Evolutionary conservation across 2,329 filamentous ascomycete species (phyloP), one percentile per base, ranked within the genome.

Genomic region (Cladosporium phlei): DNA sequence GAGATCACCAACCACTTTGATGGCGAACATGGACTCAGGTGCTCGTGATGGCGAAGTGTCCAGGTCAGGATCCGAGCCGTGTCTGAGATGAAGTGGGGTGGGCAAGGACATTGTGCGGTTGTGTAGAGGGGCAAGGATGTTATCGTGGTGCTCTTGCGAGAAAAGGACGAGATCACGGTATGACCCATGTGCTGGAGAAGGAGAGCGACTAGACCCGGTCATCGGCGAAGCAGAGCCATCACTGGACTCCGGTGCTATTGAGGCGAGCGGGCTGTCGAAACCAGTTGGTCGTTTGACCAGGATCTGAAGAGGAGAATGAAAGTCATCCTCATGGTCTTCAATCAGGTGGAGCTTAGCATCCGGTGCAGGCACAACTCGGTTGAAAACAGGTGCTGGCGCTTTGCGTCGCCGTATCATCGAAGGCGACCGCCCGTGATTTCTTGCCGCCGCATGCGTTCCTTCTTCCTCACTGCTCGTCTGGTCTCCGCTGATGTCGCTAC

Each of bases 401-500:
- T 24, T 45, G 5, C 40, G 30, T 8, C 32, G 30, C 24, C 21
- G 29, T 19, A 32, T 35, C 4, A 45, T 37, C 9, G 40, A 45
- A 22, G 40, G 40, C 3, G 40, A 35, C 17, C 40, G 17, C 32
- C 29, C n/a, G 8, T 34, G 32, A 10, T 25, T 33, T 11, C 40
- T 34, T n/a, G 32, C 30, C 12, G 30, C 30, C 19, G 40, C 14
- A 6, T 45, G 40, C 12, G 40, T 20, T 19, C 28, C 45, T 14
- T 60, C 52, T 11, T 56, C 60, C n/a, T 59, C 59, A 40, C 60
- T 64, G 46, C 58, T 59, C 5, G 59, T 62, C 38, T 64, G 61
- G 49, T 64, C 61, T 19, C 57, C 59, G 22, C 55, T 62, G 24
- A 64, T 59, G 40, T 64, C 61, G 46, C 57, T 64, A 38, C 60